Evolutionary conservation across 495 filamentous ascomycete species (phyloP).

Genomic region (Glarea lozoyensis): DNA sequence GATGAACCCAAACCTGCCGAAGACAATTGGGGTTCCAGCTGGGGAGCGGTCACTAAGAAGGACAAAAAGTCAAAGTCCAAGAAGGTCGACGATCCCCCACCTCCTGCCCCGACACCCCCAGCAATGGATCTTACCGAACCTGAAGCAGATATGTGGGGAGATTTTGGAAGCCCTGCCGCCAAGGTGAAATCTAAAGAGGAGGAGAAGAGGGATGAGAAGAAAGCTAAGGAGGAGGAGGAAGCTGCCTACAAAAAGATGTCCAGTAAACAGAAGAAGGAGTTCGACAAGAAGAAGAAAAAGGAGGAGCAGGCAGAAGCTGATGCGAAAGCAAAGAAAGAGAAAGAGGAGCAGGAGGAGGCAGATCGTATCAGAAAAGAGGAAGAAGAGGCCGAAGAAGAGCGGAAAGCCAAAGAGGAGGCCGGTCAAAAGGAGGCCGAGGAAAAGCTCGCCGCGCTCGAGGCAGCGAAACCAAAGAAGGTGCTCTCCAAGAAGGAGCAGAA

Average conservation of each 20-base stretch:
- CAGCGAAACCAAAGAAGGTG: too few relatives aligned
- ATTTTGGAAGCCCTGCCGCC: slow-evolving; percentile 12
- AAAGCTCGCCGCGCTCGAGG: slow-evolving; percentile 5
- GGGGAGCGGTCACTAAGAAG: slow-evolving; percentile 27
- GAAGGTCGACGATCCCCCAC: slow-evolving; percentile 18
- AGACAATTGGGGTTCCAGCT: slow-evolving; percentile 29
- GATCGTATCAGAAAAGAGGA: slow-evolving; percentile 9
- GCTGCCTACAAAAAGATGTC: not conserved
- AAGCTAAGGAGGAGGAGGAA: slow-evolving; percentile 9
- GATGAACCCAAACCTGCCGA: slow-evolving; percentile 32
- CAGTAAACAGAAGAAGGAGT: slow-evolving; percentile 10
- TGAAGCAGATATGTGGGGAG: slow-evolving; percentile 19
- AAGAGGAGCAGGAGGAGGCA: slow-evolving; percentile 24
- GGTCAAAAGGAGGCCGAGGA: slow-evolving; percentile 17
- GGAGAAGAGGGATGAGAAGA: not conserved
- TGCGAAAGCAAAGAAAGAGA: slow-evolving; percentile 14
- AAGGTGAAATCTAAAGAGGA: slow-evolving; percentile 14
- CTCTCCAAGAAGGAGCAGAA: too few relatives aligned
- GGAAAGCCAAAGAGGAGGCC: slow-evolving; percentile 15
- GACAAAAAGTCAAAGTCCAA: slow-evolving; percentile 29
- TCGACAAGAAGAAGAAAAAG: slow-evolving; percentile 15
- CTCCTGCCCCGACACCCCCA: slow-evolving; percentile 32
- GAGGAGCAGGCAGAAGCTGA: slow-evolving; percentile 15
- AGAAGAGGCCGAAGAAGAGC: slow-evolving; percentile 11
- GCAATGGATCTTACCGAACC: slow-evolving; percentile 26